Percentiles rank a stretch among this genome's conserved stretches.
Evolutionary conservation across 805 yeast genomes (phyloP).

Genomic region (Candida vaughaniae): DNA sequence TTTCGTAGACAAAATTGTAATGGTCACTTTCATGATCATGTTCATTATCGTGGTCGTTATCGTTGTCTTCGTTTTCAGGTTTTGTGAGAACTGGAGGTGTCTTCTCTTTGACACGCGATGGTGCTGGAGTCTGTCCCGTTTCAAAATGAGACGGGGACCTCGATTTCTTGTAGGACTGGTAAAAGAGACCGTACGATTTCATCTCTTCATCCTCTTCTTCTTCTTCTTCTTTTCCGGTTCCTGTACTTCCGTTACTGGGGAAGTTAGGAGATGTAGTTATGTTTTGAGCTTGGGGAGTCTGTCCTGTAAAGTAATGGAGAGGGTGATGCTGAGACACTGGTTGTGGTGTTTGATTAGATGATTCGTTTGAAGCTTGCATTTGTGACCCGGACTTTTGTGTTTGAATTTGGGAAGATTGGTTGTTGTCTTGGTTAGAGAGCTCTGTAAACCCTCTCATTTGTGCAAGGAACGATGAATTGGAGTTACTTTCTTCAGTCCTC

Average conservation of each 20-base stretch:
- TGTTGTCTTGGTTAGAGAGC: no score
- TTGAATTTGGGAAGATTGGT: no score
- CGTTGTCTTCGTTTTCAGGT: slow-evolving; percentile 1
- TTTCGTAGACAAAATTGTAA: slow-evolving; percentile 24
- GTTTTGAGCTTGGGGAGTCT: slow-evolving; percentile 15
- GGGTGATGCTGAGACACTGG: slow-evolving; percentile 61
- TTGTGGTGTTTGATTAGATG: background rate
- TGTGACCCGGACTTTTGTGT: background rate
- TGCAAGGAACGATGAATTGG: slow-evolving; percentile 50
- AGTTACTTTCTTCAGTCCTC: slow-evolving; percentile 1
- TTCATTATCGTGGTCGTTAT: slow-evolving; percentile 2
- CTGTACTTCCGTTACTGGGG: slow-evolving; percentile 1
- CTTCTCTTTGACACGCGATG: slow-evolving; percentile 1
- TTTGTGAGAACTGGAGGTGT: background rate
- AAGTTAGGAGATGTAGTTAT: slow-evolving; percentile 7
- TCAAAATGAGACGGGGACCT: slow-evolving; percentile 20
- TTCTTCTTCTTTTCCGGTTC: slow-evolving; percentile 12
- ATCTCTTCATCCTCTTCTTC: slow-evolving; percentile 38
- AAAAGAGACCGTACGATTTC: slow-evolving; percentile 38
- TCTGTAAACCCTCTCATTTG: slow-evolving; percentile 52
- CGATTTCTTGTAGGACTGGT: slow-evolving; percentile 35
- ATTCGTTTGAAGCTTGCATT: background rate
- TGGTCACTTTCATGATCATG: slow-evolving; percentile 11
- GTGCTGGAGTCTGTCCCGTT: slow-evolving; percentile 14
- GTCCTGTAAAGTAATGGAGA: slow-evolving; percentile 31